phyloP scores from a whole-genome alignment of 768 basidiomycete species.

The Leccinum broughii region DNA sequence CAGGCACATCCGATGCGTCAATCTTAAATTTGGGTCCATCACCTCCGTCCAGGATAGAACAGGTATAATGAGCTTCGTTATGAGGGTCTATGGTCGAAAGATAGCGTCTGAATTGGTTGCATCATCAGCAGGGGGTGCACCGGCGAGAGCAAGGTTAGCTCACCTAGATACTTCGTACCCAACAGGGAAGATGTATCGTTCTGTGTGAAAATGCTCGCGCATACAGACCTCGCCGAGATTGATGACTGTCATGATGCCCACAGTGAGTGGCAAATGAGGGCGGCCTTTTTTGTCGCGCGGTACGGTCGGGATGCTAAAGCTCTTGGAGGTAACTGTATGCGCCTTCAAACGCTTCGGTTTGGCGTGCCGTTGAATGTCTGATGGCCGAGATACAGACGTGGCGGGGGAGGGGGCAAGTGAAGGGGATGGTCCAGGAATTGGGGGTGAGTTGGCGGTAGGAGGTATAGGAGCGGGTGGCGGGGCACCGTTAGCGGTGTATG shows the following conservation, averaged over 20 bases:
- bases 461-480: slow-evolving; percentile 19
- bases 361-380: slow-evolving; percentile 41
- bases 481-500: slow-evolving; percentile 27
- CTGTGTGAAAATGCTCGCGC: slow-evolving; percentile 85
- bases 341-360: slow-evolving; percentile 81
- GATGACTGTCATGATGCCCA: slow-evolving; percentile 85
- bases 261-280: slow-evolving; percentile 75
- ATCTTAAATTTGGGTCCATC: slow-evolving; percentile 88
- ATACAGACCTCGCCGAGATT: slow-evolving; percentile 74
- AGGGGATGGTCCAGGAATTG: slow-evolving; percentile 24
- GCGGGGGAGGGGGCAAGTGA: slow-evolving; percentile 19
- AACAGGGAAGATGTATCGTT: slow-evolving; percentile 86
- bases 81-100: slow-evolving; percentile 71
- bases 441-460: slow-evolving; percentile 19
- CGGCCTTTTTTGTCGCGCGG: slow-evolving; percentile 70
- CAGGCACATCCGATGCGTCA: slow-evolving; percentile 68
- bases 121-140: slow-evolving; percentile 4
- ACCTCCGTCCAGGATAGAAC: slow-evolving; percentile 82
- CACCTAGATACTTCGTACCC: slow-evolving; percentile 83
- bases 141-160: slow-evolving; percentile 17
- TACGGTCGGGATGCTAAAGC: slow-evolving; percentile 74
- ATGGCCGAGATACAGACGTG: slow-evolving; percentile 25
- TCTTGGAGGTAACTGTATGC: slow-evolving; percentile 78
- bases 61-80: slow-evolving; percentile 72
- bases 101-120: slow-evolving; percentile 55